Evolutionary conservation across 306 rosid genomes (phyloP).

Genomic region (Lathyrus oleraceus): DNA sequence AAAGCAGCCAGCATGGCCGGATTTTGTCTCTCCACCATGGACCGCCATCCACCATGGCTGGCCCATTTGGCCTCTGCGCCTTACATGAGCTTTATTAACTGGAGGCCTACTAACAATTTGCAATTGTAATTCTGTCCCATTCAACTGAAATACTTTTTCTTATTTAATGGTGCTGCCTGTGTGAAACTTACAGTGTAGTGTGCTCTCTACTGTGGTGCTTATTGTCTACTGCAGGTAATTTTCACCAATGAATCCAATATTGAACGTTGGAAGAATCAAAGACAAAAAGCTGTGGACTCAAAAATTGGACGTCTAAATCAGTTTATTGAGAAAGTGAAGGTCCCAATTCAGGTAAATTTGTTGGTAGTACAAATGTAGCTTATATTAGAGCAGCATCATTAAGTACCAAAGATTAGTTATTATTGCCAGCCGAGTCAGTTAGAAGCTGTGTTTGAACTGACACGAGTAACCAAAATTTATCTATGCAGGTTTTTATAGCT

Average conservation of each 20-base stretch:
- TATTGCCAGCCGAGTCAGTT: too few species aligned
- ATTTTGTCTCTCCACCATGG: too few species aligned
- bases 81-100: not conserved
- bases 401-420: too few species aligned
- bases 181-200: slow-evolving; percentile 11
- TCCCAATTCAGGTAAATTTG: slow-evolving; percentile 79
- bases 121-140: not conserved
- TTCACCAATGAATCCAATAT: slow-evolving; percentile 96
- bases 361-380: slow-evolving; percentile 23
- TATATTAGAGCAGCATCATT: not conserved
- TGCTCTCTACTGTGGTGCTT: slow-evolving; percentile 17
- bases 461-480: slow-evolving; percentile 24
- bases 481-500: slow-evolving; percentile 79
- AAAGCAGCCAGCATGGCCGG: too few species aligned
- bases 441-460: slow-evolving; percentile 14
- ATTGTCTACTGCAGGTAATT: slow-evolving; percentile 59
- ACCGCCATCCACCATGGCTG: not conserved
- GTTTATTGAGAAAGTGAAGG: slow-evolving; percentile 70
- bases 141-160: not conserved
- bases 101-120: not conserved
- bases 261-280: slow-evolving; percentile 89
- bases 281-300: slow-evolving; percentile 91
- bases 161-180: not conserved
- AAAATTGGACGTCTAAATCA: slow-evolving; percentile 85
- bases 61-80: not conserved